Base-by-base conservation (phyloP, 75 land plant species). In the Cryptomeria japonica region DNA sequence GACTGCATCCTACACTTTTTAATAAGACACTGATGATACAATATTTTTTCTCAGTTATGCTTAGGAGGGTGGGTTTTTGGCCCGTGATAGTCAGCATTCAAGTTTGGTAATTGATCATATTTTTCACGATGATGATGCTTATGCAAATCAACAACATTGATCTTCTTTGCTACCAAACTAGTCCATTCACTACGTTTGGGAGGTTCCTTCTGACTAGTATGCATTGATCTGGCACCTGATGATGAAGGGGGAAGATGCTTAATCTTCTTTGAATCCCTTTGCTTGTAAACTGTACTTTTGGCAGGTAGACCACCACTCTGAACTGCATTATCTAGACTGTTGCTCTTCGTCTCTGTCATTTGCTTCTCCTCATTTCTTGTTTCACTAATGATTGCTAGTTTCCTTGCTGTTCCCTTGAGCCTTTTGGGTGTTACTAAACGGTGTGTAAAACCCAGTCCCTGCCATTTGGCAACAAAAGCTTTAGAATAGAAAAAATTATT, bases 1-100 rank as follows among this genome's bases (percentile, higher is more conserved):
- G 47, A 25, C 15, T 44, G 84, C 31, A 10, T 80, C 84, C 84
- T 80, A 44, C 32, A 80, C 12, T 2, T 41, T 80, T 38, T n/a
- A 39, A 39, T 9, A 7, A 80, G 46, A 73, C 76, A 31, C 84
- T 51, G 44, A n/a, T 80, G 84, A 42, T 80, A 46, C 84, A 44
- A 11, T n/a, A 7, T 42, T 28, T 44, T 46, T 10, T 25, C 9
- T 80, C 51, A 80, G 84, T 44, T 80, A 80, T 80, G 84, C 84
- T 80, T 80, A 46, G 84, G 84, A 80, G 51, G 84, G 84, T 80
- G 84, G 84, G 84, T 80, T 80, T 80, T 80, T 22, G 84, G 84
- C 84, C 51, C 84, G 28, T 80, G 84, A 46, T 80, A 80, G 32
- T 80, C 84, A 44, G 51, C 51, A 80, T 44, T 80, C 49, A 80